Conservation (phyloP, 768 basidiomycete genomes). For the Jaapia argillacea region DNA sequence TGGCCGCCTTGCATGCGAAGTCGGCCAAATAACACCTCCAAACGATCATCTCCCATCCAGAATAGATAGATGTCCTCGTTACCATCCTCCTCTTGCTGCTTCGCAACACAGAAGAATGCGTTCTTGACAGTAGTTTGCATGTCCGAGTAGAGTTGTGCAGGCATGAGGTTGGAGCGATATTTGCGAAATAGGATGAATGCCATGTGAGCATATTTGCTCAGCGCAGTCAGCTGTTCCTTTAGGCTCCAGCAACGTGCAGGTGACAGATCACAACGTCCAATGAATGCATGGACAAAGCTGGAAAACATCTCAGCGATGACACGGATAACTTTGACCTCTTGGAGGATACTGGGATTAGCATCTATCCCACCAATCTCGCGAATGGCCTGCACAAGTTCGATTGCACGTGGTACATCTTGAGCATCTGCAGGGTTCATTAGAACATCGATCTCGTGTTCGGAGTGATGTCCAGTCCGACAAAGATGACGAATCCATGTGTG, state of each 20-base stretch:
- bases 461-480: slow-evolving; percentile 3
- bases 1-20: slow-evolving; percentile 7
- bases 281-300: slow-evolving; percentile 6
- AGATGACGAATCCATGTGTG: slow-evolving; percentile 4
- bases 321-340: slow-evolving; percentile 10
- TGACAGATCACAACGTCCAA: neutral
- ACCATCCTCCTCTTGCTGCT: slow-evolving; percentile 7
- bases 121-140: slow-evolving; percentile 9
- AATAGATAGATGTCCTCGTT: slow-evolving; percentile 5
- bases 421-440: slow-evolving; percentile 13
- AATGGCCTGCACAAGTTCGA: too few relatives aligned
- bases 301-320: slow-evolving; percentile 19
- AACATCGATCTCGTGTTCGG: slow-evolving; percentile 6
- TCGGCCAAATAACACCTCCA: slow-evolving; percentile 8
- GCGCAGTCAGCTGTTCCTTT: slow-evolving; percentile 4
- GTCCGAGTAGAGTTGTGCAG: slow-evolving; percentile 9
- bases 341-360: slow-evolving; percentile 11
- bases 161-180: slow-evolving; percentile 5
- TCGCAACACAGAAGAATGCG: slow-evolving; percentile 13
- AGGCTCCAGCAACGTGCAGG: too few relatives aligned
- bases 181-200: slow-evolving; percentile 6
- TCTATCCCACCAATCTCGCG: too few relatives aligned
- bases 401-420: slow-evolving; percentile 14
- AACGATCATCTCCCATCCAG: slow-evolving; percentile 7
- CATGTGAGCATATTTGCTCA: slow-evolving; percentile 9